Evolutionary conservation across 2,329 filamentous ascomycete species (phyloP).

Genomic region (Trichoderma hamatum): DNA sequence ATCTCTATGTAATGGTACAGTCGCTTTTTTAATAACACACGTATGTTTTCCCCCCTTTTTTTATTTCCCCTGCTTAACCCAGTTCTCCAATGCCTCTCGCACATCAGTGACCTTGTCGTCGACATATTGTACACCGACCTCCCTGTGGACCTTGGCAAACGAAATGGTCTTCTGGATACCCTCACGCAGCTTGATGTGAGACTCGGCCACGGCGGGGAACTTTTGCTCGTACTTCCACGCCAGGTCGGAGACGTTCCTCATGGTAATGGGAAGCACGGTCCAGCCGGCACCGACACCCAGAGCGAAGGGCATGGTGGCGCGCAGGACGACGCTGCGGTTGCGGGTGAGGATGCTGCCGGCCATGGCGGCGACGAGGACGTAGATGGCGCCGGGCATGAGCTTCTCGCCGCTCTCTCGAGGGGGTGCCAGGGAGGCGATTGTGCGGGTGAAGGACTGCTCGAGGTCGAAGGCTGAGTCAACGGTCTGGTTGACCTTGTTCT

Average conservation of each 20-base stretch:
- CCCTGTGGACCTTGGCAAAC: constrained; percentile 74
- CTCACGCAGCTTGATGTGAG: constrained; percentile 73
- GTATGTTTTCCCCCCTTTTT: constrained; percentile 61
- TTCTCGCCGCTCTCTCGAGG: constrained; percentile 83
- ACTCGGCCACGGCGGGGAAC: constrained; percentile 79
- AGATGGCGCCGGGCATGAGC: constrained; percentile 85
- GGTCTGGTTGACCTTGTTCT: constrained; percentile 80
- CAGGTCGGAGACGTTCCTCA: constrained; percentile 82
- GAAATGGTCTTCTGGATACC: constrained; percentile 69
- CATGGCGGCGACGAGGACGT: constrained; percentile 93
- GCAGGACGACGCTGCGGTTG: constrained; percentile 82
- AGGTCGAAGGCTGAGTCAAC: constrained; percentile 81
- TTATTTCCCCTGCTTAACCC: constrained; percentile 90
- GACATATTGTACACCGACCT: constrained; percentile 71
- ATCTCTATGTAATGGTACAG: constrained; percentile 45
- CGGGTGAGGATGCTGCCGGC: constrained; percentile 88
- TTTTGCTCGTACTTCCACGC: constrained; percentile 92
- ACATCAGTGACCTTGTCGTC: constrained; percentile 79
- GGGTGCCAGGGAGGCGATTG: constrained; percentile 85
- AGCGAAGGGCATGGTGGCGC: constrained; percentile 73
- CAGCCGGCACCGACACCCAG: constrained; percentile 84
- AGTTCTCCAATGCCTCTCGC: constrained; percentile 78
- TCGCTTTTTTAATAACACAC: constrained; percentile 32
- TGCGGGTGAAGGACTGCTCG: constrained; percentile 87
- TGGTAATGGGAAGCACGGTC: constrained; percentile 84